Evolutionary conservation across 495 filamentous ascomycete genomes (phyloP).

Genomic region (Podospora conica): DNA sequence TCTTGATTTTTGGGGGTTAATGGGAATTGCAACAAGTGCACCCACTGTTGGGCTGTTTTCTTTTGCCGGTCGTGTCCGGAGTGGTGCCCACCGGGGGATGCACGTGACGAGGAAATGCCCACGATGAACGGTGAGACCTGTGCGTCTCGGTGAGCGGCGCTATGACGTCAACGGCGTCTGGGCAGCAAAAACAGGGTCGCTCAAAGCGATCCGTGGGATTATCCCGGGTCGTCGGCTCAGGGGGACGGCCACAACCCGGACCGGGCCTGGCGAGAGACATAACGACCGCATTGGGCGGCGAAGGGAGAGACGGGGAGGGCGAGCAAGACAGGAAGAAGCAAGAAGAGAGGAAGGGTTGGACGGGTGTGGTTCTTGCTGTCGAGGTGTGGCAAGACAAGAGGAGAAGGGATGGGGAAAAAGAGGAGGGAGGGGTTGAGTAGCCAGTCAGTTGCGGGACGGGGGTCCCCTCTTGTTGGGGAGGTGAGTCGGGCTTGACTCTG

Average conservation of each 20-base stretch:
- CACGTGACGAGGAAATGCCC: background rate
- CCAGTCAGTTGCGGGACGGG: background rate
- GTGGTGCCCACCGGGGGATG: background rate
- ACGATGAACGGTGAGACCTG: background rate
- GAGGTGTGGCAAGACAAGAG: background rate
- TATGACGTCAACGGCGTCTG: background rate
- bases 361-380: slow-evolving; percentile 8
- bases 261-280: background rate
- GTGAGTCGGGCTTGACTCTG: background rate
- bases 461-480: background rate
- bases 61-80: background rate
- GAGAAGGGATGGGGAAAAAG: background rate
- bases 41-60: background rate
- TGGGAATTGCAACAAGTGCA: background rate
- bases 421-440: background rate
- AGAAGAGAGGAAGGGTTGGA: too few species aligned
- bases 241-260: background rate
- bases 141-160: background rate
- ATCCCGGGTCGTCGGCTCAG: background rate
- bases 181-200: background rate
- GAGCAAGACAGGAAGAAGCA: background rate
- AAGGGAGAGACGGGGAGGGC: background rate
- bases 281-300: background rate
- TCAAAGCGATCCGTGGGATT: background rate
- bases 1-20: background rate